phyloP scores from a whole-genome alignment of 1,284 basidiomycete genomes.

The Schizophyllum amplum region DNA sequence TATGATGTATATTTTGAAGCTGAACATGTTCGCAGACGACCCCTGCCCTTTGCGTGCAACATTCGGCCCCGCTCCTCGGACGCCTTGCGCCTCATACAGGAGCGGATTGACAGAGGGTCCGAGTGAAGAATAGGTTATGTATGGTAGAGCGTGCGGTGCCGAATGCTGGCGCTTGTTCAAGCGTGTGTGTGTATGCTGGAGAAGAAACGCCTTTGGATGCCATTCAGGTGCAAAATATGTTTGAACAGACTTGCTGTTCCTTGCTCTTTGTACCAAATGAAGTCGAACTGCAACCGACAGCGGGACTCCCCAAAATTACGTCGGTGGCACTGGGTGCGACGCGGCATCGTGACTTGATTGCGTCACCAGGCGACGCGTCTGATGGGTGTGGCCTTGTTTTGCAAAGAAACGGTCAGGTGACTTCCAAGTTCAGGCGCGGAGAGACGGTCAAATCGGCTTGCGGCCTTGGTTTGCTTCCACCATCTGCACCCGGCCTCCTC shows the following conservation, averaged over 20 bases:
- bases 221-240: too few relatives aligned
- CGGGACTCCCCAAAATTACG: background rate
- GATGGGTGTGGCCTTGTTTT: background rate
- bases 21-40: conserved; percentile 1
- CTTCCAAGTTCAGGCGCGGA: background rate
- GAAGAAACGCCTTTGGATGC: too few relatives aligned
- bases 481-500: background rate
- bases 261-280: too few relatives aligned
- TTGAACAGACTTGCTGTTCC: too few relatives aligned
- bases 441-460: background rate
- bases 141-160: too few relatives aligned
- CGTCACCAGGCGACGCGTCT: background rate
- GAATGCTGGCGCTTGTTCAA: too few relatives aligned
- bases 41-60: conserved; percentile 5
- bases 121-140: background rate
- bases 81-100: conserved; percentile 5
- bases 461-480: background rate
- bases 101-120: background rate
- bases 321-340: background rate
- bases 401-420: background rate
- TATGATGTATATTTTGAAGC: background rate
- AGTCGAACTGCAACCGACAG: too few relatives aligned
- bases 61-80: conserved; percentile 2
- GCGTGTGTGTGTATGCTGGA: too few relatives aligned
- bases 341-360: background rate